Evolutionary conservation across 2,329 filamentous ascomycete species (phyloP), one percentile per base, ranked within the genome.

Genomic region (Trichophyton mentagrophytes): DNA sequence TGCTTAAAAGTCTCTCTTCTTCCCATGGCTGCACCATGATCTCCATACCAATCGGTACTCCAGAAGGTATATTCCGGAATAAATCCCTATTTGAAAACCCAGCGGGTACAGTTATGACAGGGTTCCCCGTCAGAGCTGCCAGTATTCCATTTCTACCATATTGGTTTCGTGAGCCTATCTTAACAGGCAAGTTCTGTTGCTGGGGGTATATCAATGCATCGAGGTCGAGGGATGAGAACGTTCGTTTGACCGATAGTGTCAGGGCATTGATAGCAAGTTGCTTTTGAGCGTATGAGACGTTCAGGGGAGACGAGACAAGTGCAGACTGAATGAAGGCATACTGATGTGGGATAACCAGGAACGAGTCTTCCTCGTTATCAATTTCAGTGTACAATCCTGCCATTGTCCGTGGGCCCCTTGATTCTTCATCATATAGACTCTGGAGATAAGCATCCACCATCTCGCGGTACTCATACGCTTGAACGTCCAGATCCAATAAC

Each of bases 31-130:
- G 66, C 0, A 84, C 83, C 61, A 87, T 67, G 22, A 87, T 79
- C 71, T 87, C 84, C 77, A 86, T 80, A 0, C 85, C 84, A 44
- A 87, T 78, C 0, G 84, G 84, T 3, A 87, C 77, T 1, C 84
- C 84, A 36, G 78, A 67, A 0, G 79, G 79, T 15, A 83, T 82
- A 36, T 58, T 49, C 13, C 25, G 36, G 53, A 40, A 62, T 6
- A 51, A 15, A 25, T 27, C 17, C 36, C 57, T n/a, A 11, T 47
- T 30, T 7, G 62, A 61, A 55, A 62, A 66, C 8, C 64, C 64
- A 22, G 68, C 67, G 0, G 74, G 74, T 30, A 76, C 63, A 61
- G 73, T 73, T 61, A 83, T 74, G 3, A 82, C 80, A 8, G 80
- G 80, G 3, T 69, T 73, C 0, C 80, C 80, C 1, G 80, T 82